Percentiles rank a stretch among this genome's conserved stretches.
phyloP scores from a whole-genome alignment of 139 green algal genomes.

The Picochlorum sp. region DNA sequence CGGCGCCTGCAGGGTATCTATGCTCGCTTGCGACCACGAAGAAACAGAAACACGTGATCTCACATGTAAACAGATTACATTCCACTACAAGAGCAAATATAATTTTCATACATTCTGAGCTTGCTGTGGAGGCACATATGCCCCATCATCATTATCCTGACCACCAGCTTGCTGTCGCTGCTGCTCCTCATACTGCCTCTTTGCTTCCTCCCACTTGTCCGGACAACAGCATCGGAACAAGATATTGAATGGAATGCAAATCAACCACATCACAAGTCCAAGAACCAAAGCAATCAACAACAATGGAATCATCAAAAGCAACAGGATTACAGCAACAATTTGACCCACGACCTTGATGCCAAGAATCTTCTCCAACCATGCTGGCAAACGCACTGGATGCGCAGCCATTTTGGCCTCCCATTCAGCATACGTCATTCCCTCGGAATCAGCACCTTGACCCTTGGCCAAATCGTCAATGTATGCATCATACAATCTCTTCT shows the following conservation, averaged over 20 bases:
- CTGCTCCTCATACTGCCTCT: slow-evolving; percentile 2
- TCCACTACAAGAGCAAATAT: background rate
- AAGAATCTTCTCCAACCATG: slow-evolving; percentile 8
- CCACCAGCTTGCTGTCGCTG: background rate
- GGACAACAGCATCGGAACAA: slow-evolving; percentile 6
- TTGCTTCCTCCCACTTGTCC: slow-evolving; percentile 1
- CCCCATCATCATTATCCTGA: background rate
- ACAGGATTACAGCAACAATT: slow-evolving; percentile 4
- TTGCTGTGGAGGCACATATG: background rate
- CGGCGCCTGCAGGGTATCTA: background rate
- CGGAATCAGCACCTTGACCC: background rate
- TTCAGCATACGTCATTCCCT: slow-evolving; percentile 12
- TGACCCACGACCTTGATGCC: background rate
- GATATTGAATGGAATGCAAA: slow-evolving; percentile 11
- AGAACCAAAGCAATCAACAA: background rate
- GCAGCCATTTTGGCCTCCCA: slow-evolving; percentile 6
- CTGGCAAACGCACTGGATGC: slow-evolving; percentile 2
- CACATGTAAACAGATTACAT: background rate
- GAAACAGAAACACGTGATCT: background rate
- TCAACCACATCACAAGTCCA: slow-evolving; percentile 3
- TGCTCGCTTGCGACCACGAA: background rate
- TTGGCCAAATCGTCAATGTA: slow-evolving; percentile 6
- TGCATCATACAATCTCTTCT: slow-evolving; percentile 13
- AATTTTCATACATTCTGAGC: background rate
- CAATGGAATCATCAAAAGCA: slow-evolving; percentile 8